phyloP scores from a whole-genome alignment of 2,329 filamentous ascomycete genomes.

The Cercospora sp. region DNA sequence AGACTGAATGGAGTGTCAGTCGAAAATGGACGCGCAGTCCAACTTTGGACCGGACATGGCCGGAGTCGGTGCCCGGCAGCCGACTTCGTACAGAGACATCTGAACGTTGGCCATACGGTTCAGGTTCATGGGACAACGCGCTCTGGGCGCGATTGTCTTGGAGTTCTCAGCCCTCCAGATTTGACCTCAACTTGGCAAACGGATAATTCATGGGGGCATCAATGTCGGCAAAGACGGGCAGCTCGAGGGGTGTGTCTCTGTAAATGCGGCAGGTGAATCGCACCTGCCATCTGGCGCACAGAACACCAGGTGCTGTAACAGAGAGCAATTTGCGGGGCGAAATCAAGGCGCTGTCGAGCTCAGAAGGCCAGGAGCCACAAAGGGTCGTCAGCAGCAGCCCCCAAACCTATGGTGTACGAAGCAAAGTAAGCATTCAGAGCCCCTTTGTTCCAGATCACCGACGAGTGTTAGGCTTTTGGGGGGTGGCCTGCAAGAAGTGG shows the following conservation, averaged over 20 bases:
- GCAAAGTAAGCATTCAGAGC: not conserved
- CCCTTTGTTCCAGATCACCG: not conserved
- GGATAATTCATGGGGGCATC: not conserved
- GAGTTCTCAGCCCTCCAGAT: not conserved
- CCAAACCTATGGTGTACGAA: not conserved
- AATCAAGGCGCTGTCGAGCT: not conserved
- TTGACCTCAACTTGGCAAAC: not conserved
- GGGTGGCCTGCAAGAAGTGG: not conserved
- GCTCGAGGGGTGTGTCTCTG: not conserved
- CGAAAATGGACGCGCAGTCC: not conserved
- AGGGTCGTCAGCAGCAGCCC: not conserved
- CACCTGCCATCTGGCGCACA: not conserved
- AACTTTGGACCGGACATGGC: not conserved
- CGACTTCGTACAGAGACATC: not conserved
- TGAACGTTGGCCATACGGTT: not conserved
- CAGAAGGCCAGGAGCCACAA: not conserved
- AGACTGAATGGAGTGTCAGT: not conserved
- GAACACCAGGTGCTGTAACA: not conserved
- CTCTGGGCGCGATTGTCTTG: not conserved
- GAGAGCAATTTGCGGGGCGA: not conserved
- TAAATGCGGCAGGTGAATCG: not conserved
- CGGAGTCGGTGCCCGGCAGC: not conserved
- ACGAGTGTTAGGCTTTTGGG: conserved; percentile 2
- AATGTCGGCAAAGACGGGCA: not conserved
- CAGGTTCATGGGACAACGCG: not conserved